Percentiles rank a stretch among this genome's conserved stretches.
phyloP scores from a whole-genome alignment of 495 filamentous ascomycete genomes.

The Eremomyces bilateralis region DNA sequence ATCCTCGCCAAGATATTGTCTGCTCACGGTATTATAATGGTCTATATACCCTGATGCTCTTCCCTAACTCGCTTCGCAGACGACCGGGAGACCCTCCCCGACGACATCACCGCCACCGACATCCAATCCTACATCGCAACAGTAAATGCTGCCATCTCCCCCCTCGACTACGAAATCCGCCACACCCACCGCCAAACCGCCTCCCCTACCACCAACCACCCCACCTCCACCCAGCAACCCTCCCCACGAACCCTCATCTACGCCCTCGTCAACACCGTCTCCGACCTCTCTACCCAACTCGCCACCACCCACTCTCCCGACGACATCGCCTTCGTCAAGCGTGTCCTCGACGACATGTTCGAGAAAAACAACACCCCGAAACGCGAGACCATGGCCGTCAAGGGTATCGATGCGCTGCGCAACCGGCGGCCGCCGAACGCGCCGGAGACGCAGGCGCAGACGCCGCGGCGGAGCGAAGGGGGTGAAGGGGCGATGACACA shows the following conservation, averaged over 20 bases:
- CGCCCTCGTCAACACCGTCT: slow-evolving; percentile 73
- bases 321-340: slow-evolving; percentile 75
- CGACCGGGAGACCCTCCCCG: slow-evolving; percentile 21
- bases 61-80: slow-evolving; percentile 14
- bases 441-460: slow-evolving; percentile 13
- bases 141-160: slow-evolving; percentile 47
- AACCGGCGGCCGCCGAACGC: slow-evolving; percentile 26
- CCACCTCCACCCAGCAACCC: slow-evolving; percentile 35
- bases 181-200: slow-evolving; percentile 38
- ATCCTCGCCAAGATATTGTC: slow-evolving; percentile 58
- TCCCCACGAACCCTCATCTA: slow-evolving; percentile 26
- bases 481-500: slow-evolving; percentile 1
- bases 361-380: slow-evolving; percentile 54
- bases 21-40: slow-evolving; percentile 22
- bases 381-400: slow-evolving; percentile 62
- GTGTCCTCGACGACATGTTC: slow-evolving; percentile 83
- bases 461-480: slow-evolving; percentile 1
- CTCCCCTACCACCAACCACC: slow-evolving; percentile 36
- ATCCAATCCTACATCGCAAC: slow-evolving; percentile 44
- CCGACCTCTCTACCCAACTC: slow-evolving; percentile 63
- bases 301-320: slow-evolving; percentile 65
- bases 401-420: slow-evolving; percentile 50
- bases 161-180: slow-evolving; percentile 74
- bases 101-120: slow-evolving; percentile 44
- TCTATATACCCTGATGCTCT: background rate